phyloP scores from a whole-genome alignment of 2,329 filamentous ascomycete species.

The Ophiosphaerella herpotricha region DNA sequence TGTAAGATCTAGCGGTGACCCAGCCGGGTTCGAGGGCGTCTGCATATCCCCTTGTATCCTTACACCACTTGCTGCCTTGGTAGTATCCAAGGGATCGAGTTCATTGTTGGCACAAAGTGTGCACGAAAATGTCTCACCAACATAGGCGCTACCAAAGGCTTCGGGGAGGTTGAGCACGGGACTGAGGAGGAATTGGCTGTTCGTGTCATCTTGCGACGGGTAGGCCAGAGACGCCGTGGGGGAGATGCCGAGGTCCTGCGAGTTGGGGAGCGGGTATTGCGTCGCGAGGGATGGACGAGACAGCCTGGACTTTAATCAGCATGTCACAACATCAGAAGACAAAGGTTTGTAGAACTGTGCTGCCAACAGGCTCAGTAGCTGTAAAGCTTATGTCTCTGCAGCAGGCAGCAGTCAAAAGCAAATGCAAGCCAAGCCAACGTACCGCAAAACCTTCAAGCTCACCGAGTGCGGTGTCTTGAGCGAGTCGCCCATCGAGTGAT shows the following conservation, averaged over 20 bases:
- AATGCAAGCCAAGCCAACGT: slow-evolving; percentile 51
- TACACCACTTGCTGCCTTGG: slow-evolving; percentile 69
- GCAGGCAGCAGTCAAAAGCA: too few species aligned
- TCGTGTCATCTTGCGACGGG: slow-evolving; percentile 55
- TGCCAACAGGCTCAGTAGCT: too few species aligned
- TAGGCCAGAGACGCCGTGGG: slow-evolving; percentile 72
- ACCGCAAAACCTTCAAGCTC: slow-evolving; percentile 83
- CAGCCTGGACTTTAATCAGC: slow-evolving; percentile 59
- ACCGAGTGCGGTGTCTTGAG: slow-evolving; percentile 70
- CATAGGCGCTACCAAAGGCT: slow-evolving; percentile 91
- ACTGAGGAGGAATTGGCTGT: slow-evolving; percentile 61
- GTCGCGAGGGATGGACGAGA: slow-evolving; percentile 78
- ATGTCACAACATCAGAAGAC: slow-evolving; percentile 50
- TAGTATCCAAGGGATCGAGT: slow-evolving; percentile 48
- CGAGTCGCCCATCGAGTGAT: slow-evolving; percentile 44
- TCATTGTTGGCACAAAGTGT: slow-evolving; percentile 97
- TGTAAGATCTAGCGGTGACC: slow-evolving; percentile 62
- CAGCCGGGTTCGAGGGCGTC: slow-evolving; percentile 73
- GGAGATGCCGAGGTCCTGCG: slow-evolving; percentile 57
- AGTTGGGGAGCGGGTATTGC: slow-evolving; percentile 67
- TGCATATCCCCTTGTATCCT: slow-evolving; percentile 93
- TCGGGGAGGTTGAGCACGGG: slow-evolving; percentile 80
- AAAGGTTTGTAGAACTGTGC: background rate
- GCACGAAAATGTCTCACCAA: slow-evolving; percentile 93
- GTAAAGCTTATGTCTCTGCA: too few species aligned